Percentiles rank a stretch among this genome's conserved stretches.
phyloP scores from a whole-genome alignment of 2,329 filamentous ascomycete genomes.

The Madurella mycetomatis region DNA sequence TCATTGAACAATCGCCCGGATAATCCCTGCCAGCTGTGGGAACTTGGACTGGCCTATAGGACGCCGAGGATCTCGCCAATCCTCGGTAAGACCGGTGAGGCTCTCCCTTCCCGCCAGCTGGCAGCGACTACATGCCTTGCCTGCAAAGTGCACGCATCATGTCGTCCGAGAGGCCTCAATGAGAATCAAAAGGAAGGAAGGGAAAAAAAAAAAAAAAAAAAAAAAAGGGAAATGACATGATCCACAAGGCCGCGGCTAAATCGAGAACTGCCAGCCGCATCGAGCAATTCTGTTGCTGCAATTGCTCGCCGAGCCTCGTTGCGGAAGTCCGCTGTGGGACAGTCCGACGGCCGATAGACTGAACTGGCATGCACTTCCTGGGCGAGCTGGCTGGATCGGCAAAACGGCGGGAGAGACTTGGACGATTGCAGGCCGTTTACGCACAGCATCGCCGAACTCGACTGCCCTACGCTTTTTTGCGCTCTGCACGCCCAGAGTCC shows the following conservation, averaged over 20 bases:
- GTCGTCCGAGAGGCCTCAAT: not conserved
- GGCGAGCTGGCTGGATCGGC: constrained; percentile 14
- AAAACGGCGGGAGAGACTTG: constrained; percentile 13
- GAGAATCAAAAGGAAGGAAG: not conserved
- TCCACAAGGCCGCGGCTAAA: constrained; percentile 22
- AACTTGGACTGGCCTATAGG: constrained; percentile 10
- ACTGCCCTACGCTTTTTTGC: not conserved
- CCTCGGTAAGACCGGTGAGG: constrained; percentile 15
- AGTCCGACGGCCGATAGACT: constrained; percentile 18
- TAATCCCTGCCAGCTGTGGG: constrained; percentile 16
- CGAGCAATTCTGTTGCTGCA: constrained; percentile 20
- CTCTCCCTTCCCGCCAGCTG: constrained; percentile 20
- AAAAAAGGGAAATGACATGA: constrained; percentile 13
- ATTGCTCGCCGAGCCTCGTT: constrained; percentile 20
- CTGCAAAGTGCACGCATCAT: not conserved
- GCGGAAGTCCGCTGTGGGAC: constrained; percentile 23
- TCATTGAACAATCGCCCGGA: not conserved
- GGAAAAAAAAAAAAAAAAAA: not conserved
- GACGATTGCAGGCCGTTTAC: constrained; percentile 5
- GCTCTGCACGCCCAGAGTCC: not conserved
- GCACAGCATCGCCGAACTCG: not conserved
- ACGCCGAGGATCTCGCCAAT: not conserved
- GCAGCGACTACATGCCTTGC: constrained; percentile 20
- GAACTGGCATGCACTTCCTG: constrained; percentile 10
- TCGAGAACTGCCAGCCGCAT: constrained; percentile 19